Conservation (phyloP, 2,329 filamentous ascomycete genomes). For the Verticillium nonalfalfae region DNA sequence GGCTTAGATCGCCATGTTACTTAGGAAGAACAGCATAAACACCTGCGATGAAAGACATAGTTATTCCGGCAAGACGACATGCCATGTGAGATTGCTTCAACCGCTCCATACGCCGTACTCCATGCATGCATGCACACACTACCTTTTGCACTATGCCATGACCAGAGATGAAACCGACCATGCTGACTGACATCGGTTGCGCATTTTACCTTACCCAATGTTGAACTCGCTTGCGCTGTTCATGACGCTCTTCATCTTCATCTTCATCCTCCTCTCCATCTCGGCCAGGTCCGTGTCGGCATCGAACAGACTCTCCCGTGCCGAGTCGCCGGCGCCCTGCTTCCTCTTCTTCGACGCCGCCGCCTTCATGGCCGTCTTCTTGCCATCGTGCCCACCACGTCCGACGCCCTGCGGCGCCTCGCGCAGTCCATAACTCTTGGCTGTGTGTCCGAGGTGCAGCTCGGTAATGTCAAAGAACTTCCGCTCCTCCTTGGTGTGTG, state of each 20-base stretch:
- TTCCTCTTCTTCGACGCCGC: conserved; percentile 16
- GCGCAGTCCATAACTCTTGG: conserved; percentile 86
- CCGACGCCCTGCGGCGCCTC: conserved; percentile 84
- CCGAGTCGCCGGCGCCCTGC: conserved; percentile 18
- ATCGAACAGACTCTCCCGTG: conserved; percentile 19
- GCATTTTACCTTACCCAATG: conserved; percentile 42
- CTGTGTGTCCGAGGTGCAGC: conserved; percentile 85
- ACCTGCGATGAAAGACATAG: too few relatives aligned
- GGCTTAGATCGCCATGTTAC: not conserved
- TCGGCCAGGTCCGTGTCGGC: conserved; percentile 31
- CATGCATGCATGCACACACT: not conserved
- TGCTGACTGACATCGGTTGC: too few relatives aligned
- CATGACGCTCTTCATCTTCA: conserved; percentile 53
- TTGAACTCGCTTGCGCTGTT: conserved; percentile 61
- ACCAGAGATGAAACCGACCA: not conserved
- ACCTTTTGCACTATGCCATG: not conserved
- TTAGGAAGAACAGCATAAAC: not conserved
- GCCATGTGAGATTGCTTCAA: not conserved
- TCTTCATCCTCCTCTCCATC: conserved; percentile 59
- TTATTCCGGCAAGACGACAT: not conserved
- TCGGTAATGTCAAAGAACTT: conserved; percentile 86
- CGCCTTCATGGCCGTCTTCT: conserved; percentile 30
- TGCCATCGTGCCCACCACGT: conserved; percentile 42
- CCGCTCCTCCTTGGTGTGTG: conserved; percentile 80
- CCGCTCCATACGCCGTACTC: not conserved